phyloP scores from a whole-genome alignment of 768 basidiomycete genomes.

The Pisolithus orientalis region DNA sequence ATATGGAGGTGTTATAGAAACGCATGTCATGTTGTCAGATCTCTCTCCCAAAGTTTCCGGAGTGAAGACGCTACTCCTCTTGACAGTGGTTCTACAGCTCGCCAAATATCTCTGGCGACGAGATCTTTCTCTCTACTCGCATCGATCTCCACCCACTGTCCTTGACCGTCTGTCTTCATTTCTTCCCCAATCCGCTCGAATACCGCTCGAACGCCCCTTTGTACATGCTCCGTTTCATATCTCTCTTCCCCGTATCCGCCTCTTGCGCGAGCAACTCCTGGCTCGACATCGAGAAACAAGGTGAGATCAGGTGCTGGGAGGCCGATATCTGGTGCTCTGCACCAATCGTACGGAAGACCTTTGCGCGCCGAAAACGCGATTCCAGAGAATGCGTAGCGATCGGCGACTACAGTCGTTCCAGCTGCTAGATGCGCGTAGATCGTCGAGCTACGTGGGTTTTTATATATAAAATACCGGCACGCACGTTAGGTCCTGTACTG shows the following conservation, averaged over 20 bases:
- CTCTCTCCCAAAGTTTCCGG: constrained; percentile 43
- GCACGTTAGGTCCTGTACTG: neutral
- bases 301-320: constrained; percentile 88
- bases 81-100: constrained; percentile 36
- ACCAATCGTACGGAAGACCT: constrained; percentile 74
- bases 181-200: constrained; percentile 57
- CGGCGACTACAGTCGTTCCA: constrained; percentile 78
- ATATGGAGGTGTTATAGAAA: constrained; percentile 3
- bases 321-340: constrained; percentile 75
- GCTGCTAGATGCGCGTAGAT: constrained; percentile 53
- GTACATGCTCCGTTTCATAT: constrained; percentile 79
- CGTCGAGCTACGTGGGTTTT: constrained; percentile 35
- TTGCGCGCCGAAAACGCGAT: constrained; percentile 81
- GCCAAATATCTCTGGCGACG: constrained; percentile 55
- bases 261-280: constrained; percentile 58
- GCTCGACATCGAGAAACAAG: constrained; percentile 78
- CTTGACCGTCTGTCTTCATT: constrained; percentile 27
- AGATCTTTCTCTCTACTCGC: constrained; percentile 45
- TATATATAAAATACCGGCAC: neutral
- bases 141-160: constrained; percentile 52
- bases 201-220: constrained; percentile 52
- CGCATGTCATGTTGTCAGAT: neutral
- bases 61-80: constrained; percentile 35
- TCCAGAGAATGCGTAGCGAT: constrained; percentile 95
- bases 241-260: constrained; percentile 84